Conservation (phyloP, 352 stramenopile species). For the Phytophthora crassamura region DNA sequence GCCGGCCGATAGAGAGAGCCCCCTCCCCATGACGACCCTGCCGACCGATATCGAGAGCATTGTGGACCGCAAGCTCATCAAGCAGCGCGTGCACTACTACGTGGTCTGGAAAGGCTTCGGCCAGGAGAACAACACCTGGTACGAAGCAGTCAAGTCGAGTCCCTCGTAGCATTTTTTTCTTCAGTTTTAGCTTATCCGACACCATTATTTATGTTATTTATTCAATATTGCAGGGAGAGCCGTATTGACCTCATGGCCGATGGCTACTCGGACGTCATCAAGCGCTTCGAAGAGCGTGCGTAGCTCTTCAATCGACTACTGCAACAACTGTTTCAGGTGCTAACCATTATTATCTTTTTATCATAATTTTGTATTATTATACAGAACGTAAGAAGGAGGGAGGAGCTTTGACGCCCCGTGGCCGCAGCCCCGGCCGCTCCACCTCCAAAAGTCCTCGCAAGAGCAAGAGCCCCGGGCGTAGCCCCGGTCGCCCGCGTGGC, state of each 20-base stretch:
- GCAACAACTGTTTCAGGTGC: not conserved
- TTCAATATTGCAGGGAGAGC: slow-evolving; percentile 61
- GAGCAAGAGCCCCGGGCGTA: slow-evolving; percentile 52
- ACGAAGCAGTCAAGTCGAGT: slow-evolving; percentile 2
- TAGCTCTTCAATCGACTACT: slow-evolving; percentile 6
- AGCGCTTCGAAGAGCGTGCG: slow-evolving; percentile 71
- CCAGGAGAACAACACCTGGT: slow-evolving; percentile 89
- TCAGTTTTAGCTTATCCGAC: too few species aligned
- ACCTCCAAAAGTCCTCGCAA: slow-evolving; percentile 37
- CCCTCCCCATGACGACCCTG: slow-evolving; percentile 36
- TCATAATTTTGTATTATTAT: slow-evolving; percentile 10
- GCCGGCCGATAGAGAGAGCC: not conserved
- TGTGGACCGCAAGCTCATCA: slow-evolving; percentile 83
- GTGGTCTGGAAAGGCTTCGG: slow-evolving; percentile 81
- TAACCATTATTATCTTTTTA: not conserved
- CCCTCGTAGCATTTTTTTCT: not conserved
- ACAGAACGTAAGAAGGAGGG: slow-evolving; percentile 67
- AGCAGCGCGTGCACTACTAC: slow-evolving; percentile 84
- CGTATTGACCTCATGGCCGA: slow-evolving; percentile 83
- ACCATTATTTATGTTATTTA: slow-evolving; percentile 1
- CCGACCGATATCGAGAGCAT: slow-evolving; percentile 80
- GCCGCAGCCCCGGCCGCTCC: slow-evolving; percentile 52
- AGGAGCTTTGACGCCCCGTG: slow-evolving; percentile 37
- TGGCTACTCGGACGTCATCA: slow-evolving; percentile 76
- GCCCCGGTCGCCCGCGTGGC: slow-evolving; percentile 38